Base-by-base conservation (phyloP, 768 basidiomycete genomes). In the Rhodotorula graminis region DNA sequence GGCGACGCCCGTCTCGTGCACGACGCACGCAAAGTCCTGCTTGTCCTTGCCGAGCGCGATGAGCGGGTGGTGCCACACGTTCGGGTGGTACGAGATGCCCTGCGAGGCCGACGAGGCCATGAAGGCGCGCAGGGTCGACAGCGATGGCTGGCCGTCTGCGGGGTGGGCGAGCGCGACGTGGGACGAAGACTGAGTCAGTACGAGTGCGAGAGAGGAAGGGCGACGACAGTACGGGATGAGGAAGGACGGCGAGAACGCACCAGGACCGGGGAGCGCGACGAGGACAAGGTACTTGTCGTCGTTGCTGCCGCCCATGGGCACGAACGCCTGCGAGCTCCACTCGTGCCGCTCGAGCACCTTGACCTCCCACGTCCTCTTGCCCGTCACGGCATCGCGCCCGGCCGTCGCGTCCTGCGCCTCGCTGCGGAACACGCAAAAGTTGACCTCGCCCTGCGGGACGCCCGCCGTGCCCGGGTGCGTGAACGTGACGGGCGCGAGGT, bases 21-120 rank as follows among this genome's bases (percentile, higher is more conserved):
- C 95, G 16, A 98, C 87, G 78, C 95, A 98, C 16, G 91, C 80
- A 67, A 83, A 81, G 66, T 83, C 82, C 44, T 81, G 76, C 42
- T 67, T 59, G 47, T 16, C 57, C 50, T 33, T 58, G 42, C 67
- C 64, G 33, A 93, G 80, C 7, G 90, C 88, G 33, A 92, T 88
- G 86, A 95, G 91, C 3, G 95, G 93, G 84, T 96, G 93, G 82
- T 97, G 94, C 94, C 96, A 97, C 56, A 92, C 83, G 6, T 87
- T 91, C 4, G 85, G 85, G 73, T 88, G 83, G 80, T 97, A 99
- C 37, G 90, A 85, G 61, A 98, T 86, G 0, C 93, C 96, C 79
- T 99, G 95, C 0, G 12, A 18, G 18, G 87, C 85, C 3, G 87
- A 84, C 58, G 84, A 88, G 0, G 92, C 93, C 57, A 89, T 77